Evolutionary conservation across 768 basidiomycete genomes (phyloP).

Genomic region (Mycena vulgaris): DNA sequence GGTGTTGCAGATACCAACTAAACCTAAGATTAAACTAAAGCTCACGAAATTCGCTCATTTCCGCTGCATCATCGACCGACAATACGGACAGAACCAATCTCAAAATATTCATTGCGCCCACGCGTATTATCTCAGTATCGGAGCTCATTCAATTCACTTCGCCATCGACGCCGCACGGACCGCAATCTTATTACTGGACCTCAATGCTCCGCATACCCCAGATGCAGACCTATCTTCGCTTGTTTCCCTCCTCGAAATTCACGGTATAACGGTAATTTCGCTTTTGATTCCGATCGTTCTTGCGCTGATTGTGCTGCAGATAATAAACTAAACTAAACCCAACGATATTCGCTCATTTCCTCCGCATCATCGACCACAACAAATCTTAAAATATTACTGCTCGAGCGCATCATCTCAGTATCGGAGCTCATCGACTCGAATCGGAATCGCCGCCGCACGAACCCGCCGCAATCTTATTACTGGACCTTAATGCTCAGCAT

Average conservation of each 20-base stretch:
- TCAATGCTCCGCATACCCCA: constrained; percentile 23
- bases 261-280: too few relatives aligned
- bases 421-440: constrained; percentile 17
- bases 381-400: constrained; percentile 28
- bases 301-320: neutral
- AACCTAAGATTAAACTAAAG: neutral
- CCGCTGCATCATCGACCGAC: neutral
- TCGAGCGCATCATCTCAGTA: constrained; percentile 15
- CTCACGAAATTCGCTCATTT: neutral
- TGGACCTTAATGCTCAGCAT: constrained; percentile 25
- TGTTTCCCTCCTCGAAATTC: neutral
- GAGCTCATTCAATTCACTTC: constrained; percentile 9
- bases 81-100: constrained; percentile 25
- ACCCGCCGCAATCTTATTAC: constrained; percentile 15
- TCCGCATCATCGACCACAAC: constrained; percentile 22
- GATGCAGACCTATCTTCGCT: neutral
- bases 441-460: neutral
- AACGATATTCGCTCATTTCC: constrained; percentile 32
- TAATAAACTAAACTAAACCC: constrained; percentile 20
- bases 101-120: constrained; percentile 22
- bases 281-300: neutral
- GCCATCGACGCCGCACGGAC: neutral
- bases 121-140: constrained; percentile 14
- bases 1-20: too few relatives aligned
- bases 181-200: constrained; percentile 18